Evolutionary conservation across 2,329 filamentous ascomycete species (phyloP), one percentile per base, ranked within the genome.

Genomic region (Cladosporium oxysporum): DNA sequence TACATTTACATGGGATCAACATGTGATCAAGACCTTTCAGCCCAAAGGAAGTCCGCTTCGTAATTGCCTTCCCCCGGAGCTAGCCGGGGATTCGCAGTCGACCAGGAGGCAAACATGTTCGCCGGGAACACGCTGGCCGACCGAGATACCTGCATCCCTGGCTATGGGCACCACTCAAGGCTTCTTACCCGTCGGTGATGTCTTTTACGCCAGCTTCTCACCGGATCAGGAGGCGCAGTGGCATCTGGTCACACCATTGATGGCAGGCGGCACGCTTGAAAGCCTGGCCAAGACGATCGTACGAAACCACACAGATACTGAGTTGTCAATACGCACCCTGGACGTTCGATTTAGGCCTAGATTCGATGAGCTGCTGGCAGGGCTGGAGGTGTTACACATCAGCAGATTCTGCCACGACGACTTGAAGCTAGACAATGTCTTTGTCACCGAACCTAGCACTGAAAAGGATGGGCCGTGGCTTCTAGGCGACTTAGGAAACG

Each of bases 371-470:
- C 64, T 78, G 3, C 73, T 79, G 10, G 14, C 29, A 0, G 69
- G 64, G 11, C 66, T 79, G 5, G 61, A 69, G 14, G 47, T 16
- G 1, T 68, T 79, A 4, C 77, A 79, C 59, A 33, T 33, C 7
- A 66, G 66, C 14, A 75, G 75, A 16, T 75, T 73, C 49, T 79
- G 77, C 66, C 77, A 79, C 63, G 75, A 79, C 67, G 77, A 79
- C 50, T 67, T 79, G 53, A 79, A 79, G 65, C 72, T 74, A 0
- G 68, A 68, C 59, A 79, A 79, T 50, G 71, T 79, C 37, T 76
- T 77, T 35, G 63, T 76, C 8, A 47, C 67, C 57, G 66, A 70
- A 11, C 37, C 67, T 5, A 58, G 65, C 3, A 63, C 72, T 28
- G 41, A 50, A n/a, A 12, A 33, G 5, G 47, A 50, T 26, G 58